These are phyloP conservation scores for Calonectria hongkongensis DNA, from an alignment of 2,329 filamentous ascomycete species.

Conservation along the genomic window DNA sequence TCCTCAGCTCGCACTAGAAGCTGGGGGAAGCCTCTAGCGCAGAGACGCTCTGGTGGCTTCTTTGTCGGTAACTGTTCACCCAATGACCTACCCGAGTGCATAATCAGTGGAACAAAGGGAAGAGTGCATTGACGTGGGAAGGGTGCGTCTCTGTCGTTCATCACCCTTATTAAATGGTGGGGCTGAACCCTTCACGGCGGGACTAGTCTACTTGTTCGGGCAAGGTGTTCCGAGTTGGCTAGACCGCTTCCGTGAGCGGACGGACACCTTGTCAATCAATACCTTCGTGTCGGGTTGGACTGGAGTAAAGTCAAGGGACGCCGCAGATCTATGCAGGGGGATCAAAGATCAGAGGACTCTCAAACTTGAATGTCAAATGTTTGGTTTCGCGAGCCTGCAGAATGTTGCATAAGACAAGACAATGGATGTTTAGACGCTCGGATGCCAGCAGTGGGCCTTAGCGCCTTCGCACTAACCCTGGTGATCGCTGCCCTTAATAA, in stretches of 20 bases:
- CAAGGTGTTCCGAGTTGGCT: no score
- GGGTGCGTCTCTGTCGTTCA: not conserved
- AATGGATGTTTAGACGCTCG: not conserved
- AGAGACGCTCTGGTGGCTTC: not conserved
- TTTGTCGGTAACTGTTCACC: not conserved
- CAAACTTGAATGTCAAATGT: not conserved
- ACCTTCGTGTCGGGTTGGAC: not conserved
- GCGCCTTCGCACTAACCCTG: not conserved
- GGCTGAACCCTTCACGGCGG: not conserved
- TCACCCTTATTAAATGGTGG: not conserved
- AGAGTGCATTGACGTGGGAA: constrained; percentile 2
- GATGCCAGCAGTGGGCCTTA: not conserved
- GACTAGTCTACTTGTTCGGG: not conserved
- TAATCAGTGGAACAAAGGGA: not conserved
- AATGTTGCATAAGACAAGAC: not conserved
- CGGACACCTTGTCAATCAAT: not conserved
- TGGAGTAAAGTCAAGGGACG: no score
- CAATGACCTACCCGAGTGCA: not conserved
- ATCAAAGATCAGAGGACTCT: not conserved
- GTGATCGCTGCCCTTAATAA: no score
- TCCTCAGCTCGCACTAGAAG: constrained; percentile 2
- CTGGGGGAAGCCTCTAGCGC: constrained; percentile 5
- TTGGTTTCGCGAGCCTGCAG: not conserved
- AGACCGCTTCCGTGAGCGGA: not conserved
- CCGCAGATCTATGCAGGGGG: no score